Evolutionary conservation across 495 filamentous ascomycete genomes (phyloP), one percentile per base, ranked within the genome.

Genomic region (Lasiosphaeria ovina): DNA sequence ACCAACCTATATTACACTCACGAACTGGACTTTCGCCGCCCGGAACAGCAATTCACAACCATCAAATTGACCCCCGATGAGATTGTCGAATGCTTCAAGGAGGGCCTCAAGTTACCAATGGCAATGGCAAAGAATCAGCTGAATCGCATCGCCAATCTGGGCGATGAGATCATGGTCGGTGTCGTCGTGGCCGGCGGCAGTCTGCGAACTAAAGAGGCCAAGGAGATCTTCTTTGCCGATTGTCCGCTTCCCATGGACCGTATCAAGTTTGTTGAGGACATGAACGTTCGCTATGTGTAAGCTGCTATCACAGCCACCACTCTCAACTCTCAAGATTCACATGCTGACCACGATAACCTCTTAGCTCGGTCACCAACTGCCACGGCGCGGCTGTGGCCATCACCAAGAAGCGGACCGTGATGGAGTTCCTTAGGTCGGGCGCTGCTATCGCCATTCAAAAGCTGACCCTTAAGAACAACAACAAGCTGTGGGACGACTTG

Each of bases 161-260:
- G 31, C 7, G 1, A 44, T 3, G 6, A 32, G 6, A 5, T 16
- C 36, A 38, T 33, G 24, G 50, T 61, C 24, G 59, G 59, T 10
- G 59, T 61, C 10, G 44, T 61, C 31, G 59, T 61, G 32, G 51
- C 59, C 6, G 59, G 59, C 32, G 59, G 59, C 10, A 50, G 24
- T 12, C 52, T 61, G 24, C 33, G 12, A 8, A 57, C 52, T 11
- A 24, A 34, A 6, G 31, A 5, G 3, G 52, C 59, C 31, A 57
- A 35, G 33, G 34, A 36, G n/a, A 6, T 33, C 12, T 52, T 57
- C 5, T 61, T 61, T 14, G 11, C 14, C 17, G 53, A 44, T 12
- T 40, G 44, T 14, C 44, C 17, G 31, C 31, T 61, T 4, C 17
- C 17, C 35, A 33, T 10, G 47, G 12, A 51, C 3, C 31, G 38